Conservation (phyloP, 2,329 filamentous ascomycete genomes). For the Alternaria dauci region DNA sequence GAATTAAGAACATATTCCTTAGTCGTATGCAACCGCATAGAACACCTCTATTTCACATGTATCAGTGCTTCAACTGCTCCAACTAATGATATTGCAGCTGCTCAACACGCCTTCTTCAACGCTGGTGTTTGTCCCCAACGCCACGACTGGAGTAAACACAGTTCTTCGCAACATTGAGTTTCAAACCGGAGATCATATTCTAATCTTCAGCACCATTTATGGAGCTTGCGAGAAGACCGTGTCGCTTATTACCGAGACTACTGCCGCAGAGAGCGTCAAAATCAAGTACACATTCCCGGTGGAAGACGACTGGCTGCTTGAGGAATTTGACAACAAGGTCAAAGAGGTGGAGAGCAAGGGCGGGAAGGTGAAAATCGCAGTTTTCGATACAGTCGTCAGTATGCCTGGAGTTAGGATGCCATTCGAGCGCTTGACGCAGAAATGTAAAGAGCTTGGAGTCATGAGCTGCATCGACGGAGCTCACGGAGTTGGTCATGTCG, state of each 20-base stretch:
- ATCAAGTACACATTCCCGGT: constrained; percentile 74
- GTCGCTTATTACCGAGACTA: constrained; percentile 75
- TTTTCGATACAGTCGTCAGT: constrained; percentile 84
- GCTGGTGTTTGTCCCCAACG: constrained; percentile 81
- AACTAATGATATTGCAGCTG: constrained; percentile 49
- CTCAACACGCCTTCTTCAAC: constrained; percentile 72
- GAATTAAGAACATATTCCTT: too few relatives aligned
- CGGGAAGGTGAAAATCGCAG: constrained; percentile 69
- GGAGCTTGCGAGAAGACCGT: constrained; percentile 78
- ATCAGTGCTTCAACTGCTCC: not conserved
- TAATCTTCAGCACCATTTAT: constrained; percentile 83
- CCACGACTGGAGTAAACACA: constrained; percentile 79
- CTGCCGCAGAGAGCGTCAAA: constrained; percentile 58
- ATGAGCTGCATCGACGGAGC: constrained; percentile 83
- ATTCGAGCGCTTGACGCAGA: constrained; percentile 70
- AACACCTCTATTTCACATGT: not conserved
- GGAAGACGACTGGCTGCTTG: constrained; percentile 71
- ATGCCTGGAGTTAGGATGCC: constrained; percentile 82
- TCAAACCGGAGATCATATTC: constrained; percentile 74
- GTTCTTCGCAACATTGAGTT: constrained; percentile 79
- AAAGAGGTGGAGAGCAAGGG: constrained; percentile 62
- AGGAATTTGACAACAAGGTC: constrained; percentile 68
- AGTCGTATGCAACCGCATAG: not conserved
- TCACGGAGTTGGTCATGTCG: constrained; percentile 82
- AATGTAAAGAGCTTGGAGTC: constrained; percentile 72